phyloP scores from a whole-genome alignment of 495 filamentous ascomycete species.

The Penicillium longicatenatum region DNA sequence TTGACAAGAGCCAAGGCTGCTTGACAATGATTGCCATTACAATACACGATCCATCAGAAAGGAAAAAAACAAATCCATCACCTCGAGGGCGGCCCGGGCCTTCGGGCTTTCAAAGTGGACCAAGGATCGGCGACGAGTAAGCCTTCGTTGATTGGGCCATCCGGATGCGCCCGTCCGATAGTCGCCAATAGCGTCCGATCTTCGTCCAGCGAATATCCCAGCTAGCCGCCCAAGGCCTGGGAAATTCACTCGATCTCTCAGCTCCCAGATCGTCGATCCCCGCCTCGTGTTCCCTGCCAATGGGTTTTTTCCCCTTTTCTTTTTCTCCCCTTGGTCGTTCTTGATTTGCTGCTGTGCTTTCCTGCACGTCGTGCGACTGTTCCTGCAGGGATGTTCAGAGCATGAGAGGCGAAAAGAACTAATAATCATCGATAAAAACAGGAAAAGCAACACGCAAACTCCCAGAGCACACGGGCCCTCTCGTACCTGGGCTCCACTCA shows the following conservation, averaged over 20 bases:
- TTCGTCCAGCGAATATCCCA: constrained; percentile 33
- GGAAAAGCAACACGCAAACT: background rate
- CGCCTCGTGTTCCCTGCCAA: background rate
- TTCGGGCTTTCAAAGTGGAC: constrained; percentile 31
- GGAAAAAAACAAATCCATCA: constrained; percentile 8
- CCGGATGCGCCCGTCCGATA: constrained; percentile 31
- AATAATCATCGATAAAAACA: background rate
- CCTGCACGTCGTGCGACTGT: constrained; percentile 24
- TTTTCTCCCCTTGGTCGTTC: no score
- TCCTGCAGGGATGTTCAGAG: constrained; percentile 24
- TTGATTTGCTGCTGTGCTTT: background rate
- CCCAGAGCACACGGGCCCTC: background rate
- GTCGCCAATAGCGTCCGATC: constrained; percentile 32
- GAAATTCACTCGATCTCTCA: constrained; percentile 33
- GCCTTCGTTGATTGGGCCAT: constrained; percentile 14
- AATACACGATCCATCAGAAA: background rate
- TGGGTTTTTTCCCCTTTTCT: background rate
- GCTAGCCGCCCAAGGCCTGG: constrained; percentile 42
- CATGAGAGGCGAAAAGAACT: background rate
- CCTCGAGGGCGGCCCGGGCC: constrained; percentile 35
- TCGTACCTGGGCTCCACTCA: constrained; percentile 6
- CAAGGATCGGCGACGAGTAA: constrained; percentile 31
- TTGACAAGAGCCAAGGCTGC: no score
- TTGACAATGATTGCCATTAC: no score
- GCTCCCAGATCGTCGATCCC: constrained; percentile 15